Conservation (phyloP, 768 basidiomycete species). For the Agrocybe praecox region DNA sequence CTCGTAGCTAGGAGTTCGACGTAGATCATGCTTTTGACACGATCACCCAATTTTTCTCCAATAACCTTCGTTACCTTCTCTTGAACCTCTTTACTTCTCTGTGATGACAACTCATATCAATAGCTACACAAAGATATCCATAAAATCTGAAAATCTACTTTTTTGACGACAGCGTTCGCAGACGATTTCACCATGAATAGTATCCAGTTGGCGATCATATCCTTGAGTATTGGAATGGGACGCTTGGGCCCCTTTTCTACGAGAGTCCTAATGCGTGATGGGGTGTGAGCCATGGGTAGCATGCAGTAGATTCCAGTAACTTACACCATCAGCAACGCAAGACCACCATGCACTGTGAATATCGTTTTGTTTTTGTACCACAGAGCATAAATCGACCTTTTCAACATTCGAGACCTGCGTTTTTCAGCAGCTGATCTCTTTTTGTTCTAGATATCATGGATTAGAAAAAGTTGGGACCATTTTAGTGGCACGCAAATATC, state of each 20-base stretch:
- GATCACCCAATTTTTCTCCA: conserved; percentile 21
- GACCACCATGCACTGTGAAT: conserved; percentile 24
- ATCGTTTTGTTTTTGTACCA: conserved; percentile 23
- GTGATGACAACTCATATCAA: too few species aligned
- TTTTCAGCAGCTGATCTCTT: neutral
- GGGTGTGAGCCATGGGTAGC: too few species aligned
- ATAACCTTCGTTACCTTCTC: conserved; percentile 23
- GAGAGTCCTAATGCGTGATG: conserved; percentile 1
- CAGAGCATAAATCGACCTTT: neutral
- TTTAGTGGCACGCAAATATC: neutral
- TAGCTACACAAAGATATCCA: too few species aligned
- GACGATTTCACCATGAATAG: neutral
- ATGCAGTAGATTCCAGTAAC: neutral
- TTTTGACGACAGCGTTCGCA: neutral
- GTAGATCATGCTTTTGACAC: conserved; percentile 30
- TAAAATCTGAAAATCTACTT: neutral
- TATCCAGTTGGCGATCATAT: neutral
- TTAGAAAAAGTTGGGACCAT: neutral
- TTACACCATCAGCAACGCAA: conserved; percentile 10
- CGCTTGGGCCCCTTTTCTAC: conserved; percentile 1
- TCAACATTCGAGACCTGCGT: neutral
- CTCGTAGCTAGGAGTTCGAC: conserved; percentile 29
- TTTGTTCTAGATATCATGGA: neutral
- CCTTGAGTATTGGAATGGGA: conserved; percentile 2
- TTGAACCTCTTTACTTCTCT: conserved; percentile 10